Evolutionary conservation across 2,329 filamentous ascomycete species (phyloP), one percentile per base, ranked within the genome.

Genomic region (Calonectria pauciramosa): DNA sequence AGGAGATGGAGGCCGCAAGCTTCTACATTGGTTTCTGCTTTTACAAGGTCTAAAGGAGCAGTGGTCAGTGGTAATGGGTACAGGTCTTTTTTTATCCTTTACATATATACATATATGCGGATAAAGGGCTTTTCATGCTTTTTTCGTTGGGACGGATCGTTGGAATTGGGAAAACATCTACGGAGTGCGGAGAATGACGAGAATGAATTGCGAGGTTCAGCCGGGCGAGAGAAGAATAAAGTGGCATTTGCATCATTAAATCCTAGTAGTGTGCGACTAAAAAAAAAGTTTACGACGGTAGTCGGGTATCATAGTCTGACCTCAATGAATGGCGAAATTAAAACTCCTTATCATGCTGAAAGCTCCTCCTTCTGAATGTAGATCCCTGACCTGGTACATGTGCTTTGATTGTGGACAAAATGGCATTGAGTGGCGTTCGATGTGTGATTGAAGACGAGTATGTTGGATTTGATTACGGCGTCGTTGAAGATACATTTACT

Each of bases 11-110:
- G 84, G 97, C 97, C 56, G 95, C 94, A 14, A 92, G 91, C 80
- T 98, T 99, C 82, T 99, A 99, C 82, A 91, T 97, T 80, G 96
- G 95, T 1, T 99, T 99, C 82, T 98, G 96, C 87, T 99, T 99
- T 85, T 98, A 98, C 86, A 98, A 98, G 88, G 95, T 97, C 59
- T 97, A 89, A 89, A 77, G 70, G 14, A 30, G 26, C 26, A 34
- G 20, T 36, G 32, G 23, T 34, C 7, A 26, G 34, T 63, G 52
- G n/a, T 28, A 16, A 41, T 23, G 20, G 10, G 16, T 38, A n/a
- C 11, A n/a, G 5, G 32, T 3, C n/a, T 20, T 23, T 36, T 28
- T 66, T 41, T 32, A 9, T 47, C 44, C 20, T 47, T 47, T 47
- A n/a, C 11, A 47, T 47, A 47, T 47, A 47, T 47, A 23, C 20